Evolutionary conservation across 768 basidiomycete genomes (phyloP), one percentile per base, ranked within the genome.

Genomic region (Lyophyllum atratum): DNA sequence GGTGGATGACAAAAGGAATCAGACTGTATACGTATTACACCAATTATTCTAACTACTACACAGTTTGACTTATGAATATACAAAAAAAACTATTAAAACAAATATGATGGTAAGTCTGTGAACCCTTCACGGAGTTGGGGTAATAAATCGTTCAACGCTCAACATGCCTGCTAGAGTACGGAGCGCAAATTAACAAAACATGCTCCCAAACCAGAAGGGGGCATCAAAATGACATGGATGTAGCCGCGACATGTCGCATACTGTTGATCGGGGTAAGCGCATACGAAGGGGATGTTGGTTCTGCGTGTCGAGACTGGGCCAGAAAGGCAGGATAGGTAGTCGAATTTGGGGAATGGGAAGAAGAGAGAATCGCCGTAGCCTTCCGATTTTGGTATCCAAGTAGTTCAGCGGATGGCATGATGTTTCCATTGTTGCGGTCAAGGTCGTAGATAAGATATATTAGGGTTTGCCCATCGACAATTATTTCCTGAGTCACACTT

Each of bases 391-490:
- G 76, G 68, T 81, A 82, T 39, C 77, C 80, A 60, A 84, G 54
- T 59, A 92, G 75, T 65, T 86, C 80, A 57, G 82, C 88, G 47
- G 83, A 80, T 15, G 90, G 87, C 71, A 78, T 73, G 54, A 71
- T 67, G 58, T 76, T 76, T 33, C 75, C 73, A 61, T 76, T 71
- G 62, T 75, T 78, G 66, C 86, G 83, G 64, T 88, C 85, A 62
- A 92, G 74, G 62, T 88, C 83, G 69, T 90, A 91, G 48, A 85
- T 77, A 61, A 90, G 72, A 63, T 80, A 81, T 51, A 89, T 80
- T 50, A 89, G 73, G 17, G 83, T 79, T 59, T 81, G 79, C 63
- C 80, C 80, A 72, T 90, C 87, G 54, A 84, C 79, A 55, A 84
- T 74, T 63, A 92, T 74, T 73, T 90, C 84, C 73, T 92, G 90